Evolutionary conservation across 2,329 filamentous ascomycete species (phyloP).

Genomic region (Nakataea oryzae): DNA sequence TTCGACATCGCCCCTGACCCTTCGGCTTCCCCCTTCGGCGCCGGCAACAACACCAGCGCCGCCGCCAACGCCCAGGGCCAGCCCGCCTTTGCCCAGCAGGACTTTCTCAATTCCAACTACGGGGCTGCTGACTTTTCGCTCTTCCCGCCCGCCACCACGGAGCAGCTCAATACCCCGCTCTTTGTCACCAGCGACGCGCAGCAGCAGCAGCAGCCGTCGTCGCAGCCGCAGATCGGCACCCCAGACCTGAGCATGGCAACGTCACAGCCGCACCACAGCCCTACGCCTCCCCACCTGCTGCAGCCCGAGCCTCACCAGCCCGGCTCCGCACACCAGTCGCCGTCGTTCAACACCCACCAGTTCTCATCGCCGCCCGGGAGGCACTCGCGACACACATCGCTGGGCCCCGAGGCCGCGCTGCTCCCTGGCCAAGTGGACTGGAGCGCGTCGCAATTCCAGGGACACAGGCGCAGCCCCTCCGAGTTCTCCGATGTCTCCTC

Average conservation of each 20-base stretch:
- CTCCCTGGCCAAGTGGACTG: conserved; percentile 44
- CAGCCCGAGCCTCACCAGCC: conserved; percentile 34
- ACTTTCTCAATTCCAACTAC: conserved; percentile 38
- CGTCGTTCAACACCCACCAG: conserved; percentile 44
- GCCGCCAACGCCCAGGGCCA: conserved; percentile 26
- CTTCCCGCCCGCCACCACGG: conserved; percentile 45
- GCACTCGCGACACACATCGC: conserved; percentile 46
- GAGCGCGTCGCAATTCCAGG: conserved; percentile 53
- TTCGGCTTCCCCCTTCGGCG: conserved; percentile 20
- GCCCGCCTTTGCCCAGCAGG: conserved; percentile 16
- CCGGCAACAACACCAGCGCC: too few relatives aligned
- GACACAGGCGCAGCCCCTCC: conserved; percentile 78
- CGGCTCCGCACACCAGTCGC: conserved; percentile 43
- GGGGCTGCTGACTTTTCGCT: conserved; percentile 51
- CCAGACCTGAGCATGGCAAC: conserved; percentile 44
- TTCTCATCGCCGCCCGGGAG: conserved; percentile 36
- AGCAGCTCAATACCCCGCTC: conserved; percentile 51
- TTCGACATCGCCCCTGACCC: conserved; percentile 4
- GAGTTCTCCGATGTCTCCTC: conserved; percentile 89
- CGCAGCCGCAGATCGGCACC: conserved; percentile 22
- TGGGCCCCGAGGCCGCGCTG: conserved; percentile 47
- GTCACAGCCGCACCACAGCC: conserved; percentile 43
- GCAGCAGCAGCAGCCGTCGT: conserved; percentile 11
- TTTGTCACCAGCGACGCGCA: conserved; percentile 43
- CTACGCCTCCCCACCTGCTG: conserved; percentile 45